Percentiles rank a stretch among this genome's conserved stretches.
These are phyloP conservation scores for Russula abietina DNA, from an alignment of 768 basidiomycete species.

Conservation along the genomic window DNA sequence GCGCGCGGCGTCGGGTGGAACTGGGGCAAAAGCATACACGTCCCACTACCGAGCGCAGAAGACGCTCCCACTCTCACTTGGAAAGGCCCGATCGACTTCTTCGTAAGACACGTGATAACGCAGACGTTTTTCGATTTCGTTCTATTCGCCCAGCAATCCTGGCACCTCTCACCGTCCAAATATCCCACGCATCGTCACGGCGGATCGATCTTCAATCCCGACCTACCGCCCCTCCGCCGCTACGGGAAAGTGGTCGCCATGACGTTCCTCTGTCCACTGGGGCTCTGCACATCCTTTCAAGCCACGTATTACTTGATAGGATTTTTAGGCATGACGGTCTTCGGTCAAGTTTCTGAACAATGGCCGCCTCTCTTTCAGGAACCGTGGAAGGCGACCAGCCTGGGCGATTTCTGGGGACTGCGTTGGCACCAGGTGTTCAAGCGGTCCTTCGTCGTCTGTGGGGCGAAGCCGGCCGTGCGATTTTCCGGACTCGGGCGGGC, in stretches of 20 bases:
- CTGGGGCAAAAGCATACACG: constrained; percentile 39
- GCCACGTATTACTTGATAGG: constrained; percentile 18
- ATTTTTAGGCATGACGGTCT: constrained; percentile 14
- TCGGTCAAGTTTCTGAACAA: constrained; percentile 31
- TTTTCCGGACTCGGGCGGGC: constrained; percentile 19
- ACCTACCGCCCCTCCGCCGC: constrained; percentile 31
- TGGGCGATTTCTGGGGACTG: constrained; percentile 55
- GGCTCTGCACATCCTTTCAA: constrained; percentile 18
- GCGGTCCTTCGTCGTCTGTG: constrained; percentile 48
- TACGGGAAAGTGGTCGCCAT: constrained; percentile 27
- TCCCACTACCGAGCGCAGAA: constrained; percentile 33
- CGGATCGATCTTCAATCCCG: constrained; percentile 36
- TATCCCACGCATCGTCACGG: constrained; percentile 28
- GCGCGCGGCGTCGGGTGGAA: constrained; percentile 58
- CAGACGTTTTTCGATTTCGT: constrained; percentile 41
- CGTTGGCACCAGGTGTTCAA: constrained; percentile 71
- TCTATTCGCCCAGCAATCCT: constrained; percentile 22
- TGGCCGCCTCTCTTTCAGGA: constrained; percentile 61
- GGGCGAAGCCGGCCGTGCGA: constrained; percentile 35
- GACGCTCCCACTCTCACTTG: constrained; percentile 32
- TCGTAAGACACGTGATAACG: constrained; percentile 40
- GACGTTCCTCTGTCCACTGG: constrained; percentile 24
- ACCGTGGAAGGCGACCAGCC: constrained; percentile 53
- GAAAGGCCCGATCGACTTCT: constrained; percentile 33
- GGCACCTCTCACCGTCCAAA: constrained; percentile 35